Percentiles rank a stretch among this genome's conserved stretches.
phyloP scores from a whole-genome alignment of 2,329 filamentous ascomycete species.

The Macroventuria anomochaeta region DNA sequence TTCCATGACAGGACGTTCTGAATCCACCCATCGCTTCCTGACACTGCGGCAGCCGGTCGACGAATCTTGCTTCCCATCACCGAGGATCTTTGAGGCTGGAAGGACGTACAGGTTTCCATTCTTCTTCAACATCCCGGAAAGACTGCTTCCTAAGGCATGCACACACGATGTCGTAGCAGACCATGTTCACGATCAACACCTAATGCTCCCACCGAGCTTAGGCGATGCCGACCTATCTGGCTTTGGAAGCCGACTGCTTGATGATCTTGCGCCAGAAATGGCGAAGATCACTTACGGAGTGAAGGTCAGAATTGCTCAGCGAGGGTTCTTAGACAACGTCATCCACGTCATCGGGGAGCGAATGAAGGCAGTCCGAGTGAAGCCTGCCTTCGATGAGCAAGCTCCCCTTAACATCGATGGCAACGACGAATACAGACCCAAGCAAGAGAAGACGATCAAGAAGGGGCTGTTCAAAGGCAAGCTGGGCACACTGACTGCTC shows the following conservation, averaged over 20 bases:
- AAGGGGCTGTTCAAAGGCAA: conserved; percentile 67
- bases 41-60: conserved; percentile 67
- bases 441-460: conserved; percentile 65
- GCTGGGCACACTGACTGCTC: conserved; percentile 63
- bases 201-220: conserved; percentile 66
- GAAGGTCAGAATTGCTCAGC: conserved; percentile 55
- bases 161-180: conserved; percentile 59
- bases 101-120: conserved; percentile 67
- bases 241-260: conserved; percentile 58
- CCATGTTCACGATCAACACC: conserved; percentile 62
- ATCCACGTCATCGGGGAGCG: conserved; percentile 57
- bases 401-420: conserved; percentile 63
- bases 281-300: conserved; percentile 65
- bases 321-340: conserved; percentile 48
- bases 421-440: conserved; percentile 59
- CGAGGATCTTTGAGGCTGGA: conserved; percentile 62
- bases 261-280: conserved; percentile 70
- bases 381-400: conserved; percentile 65
- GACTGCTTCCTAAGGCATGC: conserved; percentile 66
- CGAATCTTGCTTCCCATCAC: conserved; percentile 59
- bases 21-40: conserved; percentile 66
- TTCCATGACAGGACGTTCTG: conserved; percentile 60
- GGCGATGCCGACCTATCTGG: conserved; percentile 63
- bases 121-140: conserved; percentile 67
- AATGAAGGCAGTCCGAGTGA: conserved; percentile 63